These are phyloP conservation scores for Colletotrichum costaricense DNA, from an alignment of 2,329 filamentous ascomycete species.

Conservation along the genomic window DNA sequence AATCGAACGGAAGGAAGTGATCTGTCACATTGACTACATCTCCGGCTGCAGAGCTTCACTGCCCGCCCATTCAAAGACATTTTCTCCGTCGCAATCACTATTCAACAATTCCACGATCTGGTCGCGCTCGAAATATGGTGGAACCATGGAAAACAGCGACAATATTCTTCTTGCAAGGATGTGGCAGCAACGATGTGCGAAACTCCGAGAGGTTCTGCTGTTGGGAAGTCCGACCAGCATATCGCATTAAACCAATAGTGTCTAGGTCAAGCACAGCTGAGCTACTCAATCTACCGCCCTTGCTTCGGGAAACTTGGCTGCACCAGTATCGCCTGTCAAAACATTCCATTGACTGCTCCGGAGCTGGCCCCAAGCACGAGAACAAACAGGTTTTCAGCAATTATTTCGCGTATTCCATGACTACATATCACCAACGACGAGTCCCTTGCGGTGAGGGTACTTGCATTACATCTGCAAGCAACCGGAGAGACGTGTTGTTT, in stretches of 20 bases:
- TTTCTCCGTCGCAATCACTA: neutral
- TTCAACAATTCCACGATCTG: neutral
- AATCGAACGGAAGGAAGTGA: slow-evolving; percentile 9
- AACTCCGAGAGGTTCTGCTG: neutral
- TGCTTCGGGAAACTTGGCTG: neutral
- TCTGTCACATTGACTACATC: slow-evolving; percentile 19
- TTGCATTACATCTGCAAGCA: slow-evolving; percentile 18
- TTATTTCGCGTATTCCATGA: neutral
- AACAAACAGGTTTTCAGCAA: slow-evolving; percentile 7
- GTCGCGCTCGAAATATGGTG: neutral
- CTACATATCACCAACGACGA: neutral
- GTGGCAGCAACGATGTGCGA: neutral
- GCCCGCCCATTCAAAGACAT: neutral
- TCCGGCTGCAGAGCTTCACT: neutral
- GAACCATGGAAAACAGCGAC: neutral
- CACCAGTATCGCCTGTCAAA: slow-evolving; percentile 1
- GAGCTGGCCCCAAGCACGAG: neutral
- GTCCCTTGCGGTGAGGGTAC: slow-evolving; percentile 27
- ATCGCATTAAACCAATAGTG: neutral
- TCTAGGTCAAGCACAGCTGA: neutral
- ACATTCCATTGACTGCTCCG: neutral
- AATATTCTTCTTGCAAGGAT: neutral
- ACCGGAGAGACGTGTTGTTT: slow-evolving; percentile 1
- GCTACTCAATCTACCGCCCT: neutral
- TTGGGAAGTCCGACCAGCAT: neutral